These are phyloP conservation scores for Tuber aestivum DNA, from an alignment of 495 filamentous ascomycete genomes.

Conservation along the genomic window DNA sequence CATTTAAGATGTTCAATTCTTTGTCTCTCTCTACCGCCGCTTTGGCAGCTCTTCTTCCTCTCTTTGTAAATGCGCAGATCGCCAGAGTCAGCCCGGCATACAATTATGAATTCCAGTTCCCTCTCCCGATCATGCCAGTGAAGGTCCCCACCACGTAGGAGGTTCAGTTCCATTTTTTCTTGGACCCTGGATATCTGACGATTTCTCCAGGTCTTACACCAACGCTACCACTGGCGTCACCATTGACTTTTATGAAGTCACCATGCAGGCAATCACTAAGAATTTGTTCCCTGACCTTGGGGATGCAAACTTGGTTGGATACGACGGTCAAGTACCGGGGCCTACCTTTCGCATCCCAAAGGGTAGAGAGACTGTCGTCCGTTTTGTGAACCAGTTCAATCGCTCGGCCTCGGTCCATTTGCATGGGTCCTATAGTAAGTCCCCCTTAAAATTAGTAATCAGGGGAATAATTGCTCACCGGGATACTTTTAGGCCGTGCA, in stretches of 20 bases:
- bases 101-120: constrained; percentile 48
- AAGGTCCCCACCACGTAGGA: constrained; percentile 42
- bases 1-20: constrained; percentile 7
- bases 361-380: constrained; percentile 50
- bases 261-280: constrained; percentile 48
- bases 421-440: constrained; percentile 51
- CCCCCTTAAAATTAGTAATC: not conserved
- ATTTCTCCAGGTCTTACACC: constrained; percentile 20
- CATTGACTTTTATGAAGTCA: constrained; percentile 49
- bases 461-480: not conserved
- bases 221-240: constrained; percentile 26
- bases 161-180: constrained; percentile 3
- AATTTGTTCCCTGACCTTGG: constrained; percentile 50
- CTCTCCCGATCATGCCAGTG: constrained; percentile 50
- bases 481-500: constrained; percentile 23
- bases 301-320: constrained; percentile 49
- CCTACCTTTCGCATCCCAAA: constrained; percentile 49
- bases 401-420: constrained; percentile 49
- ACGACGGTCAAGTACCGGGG: constrained; percentile 54
- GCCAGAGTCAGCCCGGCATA: constrained; percentile 42
- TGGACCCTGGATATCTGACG: constrained; percentile 23
- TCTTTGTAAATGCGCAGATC: constrained; percentile 16
- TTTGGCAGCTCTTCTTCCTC: constrained; percentile 14
- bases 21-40: not conserved
- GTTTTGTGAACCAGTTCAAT: constrained; percentile 51